Conservation (phyloP, 371 early-diverging fungal species). For the Blakeslea trispora region DNA sequence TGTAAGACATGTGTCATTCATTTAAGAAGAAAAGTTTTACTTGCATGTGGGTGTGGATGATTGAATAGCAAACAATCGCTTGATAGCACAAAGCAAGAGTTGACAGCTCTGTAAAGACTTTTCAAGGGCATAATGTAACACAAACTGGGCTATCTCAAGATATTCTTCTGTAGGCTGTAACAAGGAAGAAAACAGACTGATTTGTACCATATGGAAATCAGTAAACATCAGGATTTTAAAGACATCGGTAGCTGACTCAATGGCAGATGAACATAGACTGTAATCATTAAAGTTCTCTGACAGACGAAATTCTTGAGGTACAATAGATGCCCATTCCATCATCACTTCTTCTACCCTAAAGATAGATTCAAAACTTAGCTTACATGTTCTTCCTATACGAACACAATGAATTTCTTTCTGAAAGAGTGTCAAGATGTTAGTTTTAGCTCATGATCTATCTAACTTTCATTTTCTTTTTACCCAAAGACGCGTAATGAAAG, state of each 20-base stretch:
- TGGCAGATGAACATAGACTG: conserved; percentile 2
- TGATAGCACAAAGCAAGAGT: conserved; percentile 7
- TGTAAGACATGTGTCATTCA: no score
- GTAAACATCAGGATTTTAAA: conserved; percentile 8
- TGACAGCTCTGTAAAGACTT: conserved; percentile 7
- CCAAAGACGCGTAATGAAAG: conserved; percentile 10
- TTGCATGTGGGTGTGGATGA: not conserved
- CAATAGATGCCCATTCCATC: conserved; percentile 3
- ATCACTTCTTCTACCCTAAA: conserved; percentile 11
- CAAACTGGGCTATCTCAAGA: conserved; percentile 8
- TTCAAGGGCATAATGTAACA: conserved; percentile 12
- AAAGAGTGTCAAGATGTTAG: no score
- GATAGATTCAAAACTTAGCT: conserved; percentile 22
- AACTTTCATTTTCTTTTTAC: not conserved
- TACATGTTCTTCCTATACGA: conserved; percentile 15
- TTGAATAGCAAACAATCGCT: not conserved
- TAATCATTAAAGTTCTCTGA: conserved; percentile 8
- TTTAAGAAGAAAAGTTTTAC: no score
- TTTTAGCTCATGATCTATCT: no score
- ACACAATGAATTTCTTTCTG: conserved; percentile 11
- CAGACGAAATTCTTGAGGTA: conserved; percentile 12
- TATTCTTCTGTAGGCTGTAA: conserved; percentile 14
- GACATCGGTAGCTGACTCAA: conserved; percentile 5
- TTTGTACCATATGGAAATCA: conserved; percentile 6
- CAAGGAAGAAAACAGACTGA: conserved; percentile 9